phyloP scores from a whole-genome alignment of 805 yeast genomes.

The Lachancea fermentati region DNA sequence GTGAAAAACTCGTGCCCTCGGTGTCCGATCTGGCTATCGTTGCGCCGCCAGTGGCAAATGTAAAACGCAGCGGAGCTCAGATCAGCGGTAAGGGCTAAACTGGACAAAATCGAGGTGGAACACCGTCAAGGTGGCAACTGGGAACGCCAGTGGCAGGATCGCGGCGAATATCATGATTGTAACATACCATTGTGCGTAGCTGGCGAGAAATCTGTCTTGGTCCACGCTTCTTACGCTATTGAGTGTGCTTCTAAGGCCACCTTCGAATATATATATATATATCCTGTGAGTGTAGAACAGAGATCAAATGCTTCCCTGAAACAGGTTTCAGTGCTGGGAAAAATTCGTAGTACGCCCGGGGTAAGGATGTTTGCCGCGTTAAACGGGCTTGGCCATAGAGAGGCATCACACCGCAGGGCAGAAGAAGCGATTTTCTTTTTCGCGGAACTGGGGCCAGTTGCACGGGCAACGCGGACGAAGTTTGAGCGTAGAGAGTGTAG shows the following conservation, averaged over 20 bases:
- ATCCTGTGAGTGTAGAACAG: neutral
- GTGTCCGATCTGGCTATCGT: constrained; percentile 1
- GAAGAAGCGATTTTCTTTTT: neutral
- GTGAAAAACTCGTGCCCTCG: neutral
- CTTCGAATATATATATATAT: neutral
- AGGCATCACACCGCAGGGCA: neutral
- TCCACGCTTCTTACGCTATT: neutral
- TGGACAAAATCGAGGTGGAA: too few relatives aligned
- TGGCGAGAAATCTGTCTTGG: neutral
- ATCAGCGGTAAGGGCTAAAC: neutral
- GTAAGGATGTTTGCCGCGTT: neutral
- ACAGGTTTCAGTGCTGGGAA: neutral
- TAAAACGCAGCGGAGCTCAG: neutral
- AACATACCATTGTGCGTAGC: constrained; percentile 1
- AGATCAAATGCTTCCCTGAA: neutral
- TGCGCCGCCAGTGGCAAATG: neutral
- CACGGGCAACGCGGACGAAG: too few relatives aligned
- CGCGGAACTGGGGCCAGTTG: neutral
- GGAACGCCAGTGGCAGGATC: neutral
- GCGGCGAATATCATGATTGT: neutral
- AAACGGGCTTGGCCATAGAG: neutral
- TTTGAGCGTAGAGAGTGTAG: neutral
- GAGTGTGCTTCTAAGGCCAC: neutral
- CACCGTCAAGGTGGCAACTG: neutral
- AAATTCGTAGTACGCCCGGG: neutral